Percentiles rank a stretch among this genome's conserved stretches.
These are phyloP conservation scores for Rubroboletus pulcherrimus DNA, from an alignment of 768 basidiomycete genomes.

Conservation along the genomic window DNA sequence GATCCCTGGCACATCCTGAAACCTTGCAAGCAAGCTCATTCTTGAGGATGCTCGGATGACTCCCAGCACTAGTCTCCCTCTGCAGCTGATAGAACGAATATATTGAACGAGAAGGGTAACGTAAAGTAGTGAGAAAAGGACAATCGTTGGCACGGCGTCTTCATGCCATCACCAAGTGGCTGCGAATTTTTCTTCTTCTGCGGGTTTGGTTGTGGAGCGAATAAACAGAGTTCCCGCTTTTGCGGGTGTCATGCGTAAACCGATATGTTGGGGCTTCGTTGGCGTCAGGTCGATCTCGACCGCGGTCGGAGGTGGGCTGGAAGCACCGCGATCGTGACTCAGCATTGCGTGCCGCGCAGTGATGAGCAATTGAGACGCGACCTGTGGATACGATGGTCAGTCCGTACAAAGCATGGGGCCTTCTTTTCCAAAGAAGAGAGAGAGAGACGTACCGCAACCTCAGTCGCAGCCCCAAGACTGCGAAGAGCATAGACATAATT, in stretches of 20 bases:
- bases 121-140: background rate
- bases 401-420: background rate
- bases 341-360: constrained; percentile 12
- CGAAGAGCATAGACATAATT: background rate
- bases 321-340: background rate
- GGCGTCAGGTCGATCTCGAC: background rate
- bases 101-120: background rate
- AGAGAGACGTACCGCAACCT: constrained; percentile 15
- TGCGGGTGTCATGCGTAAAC: background rate
- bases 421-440: too few relatives aligned
- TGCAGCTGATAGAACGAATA: background rate
- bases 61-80: too few relatives aligned
- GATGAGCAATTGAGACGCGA: constrained; percentile 15
- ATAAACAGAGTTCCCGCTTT: background rate
- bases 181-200: background rate
- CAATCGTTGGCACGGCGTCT: too few relatives aligned
- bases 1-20: too few relatives aligned
- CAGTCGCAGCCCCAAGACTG: constrained; percentile 11
- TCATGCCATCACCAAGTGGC: background rate
- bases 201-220: background rate
- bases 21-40: too few relatives aligned
- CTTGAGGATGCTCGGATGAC: too few relatives aligned
- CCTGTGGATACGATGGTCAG: background rate
- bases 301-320: background rate
- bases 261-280: background rate